These are phyloP conservation scores for Suillus clintonianus DNA, from an alignment of 768 basidiomycete genomes.

Conservation along the genomic window DNA sequence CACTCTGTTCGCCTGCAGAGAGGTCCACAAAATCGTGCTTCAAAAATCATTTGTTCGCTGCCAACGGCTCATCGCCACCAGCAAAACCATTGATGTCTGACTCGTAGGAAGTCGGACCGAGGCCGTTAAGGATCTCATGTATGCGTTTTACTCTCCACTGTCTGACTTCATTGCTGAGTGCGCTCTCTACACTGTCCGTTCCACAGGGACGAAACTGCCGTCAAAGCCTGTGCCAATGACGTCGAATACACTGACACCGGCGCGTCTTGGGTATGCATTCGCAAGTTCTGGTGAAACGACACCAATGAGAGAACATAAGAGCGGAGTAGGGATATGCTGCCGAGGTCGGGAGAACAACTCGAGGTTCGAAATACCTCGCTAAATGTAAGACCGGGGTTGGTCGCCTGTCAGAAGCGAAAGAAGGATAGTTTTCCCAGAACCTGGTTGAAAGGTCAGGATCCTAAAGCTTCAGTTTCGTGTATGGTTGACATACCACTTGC, in stretches of 20 bases:
- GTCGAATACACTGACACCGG: slow-evolving; percentile 69
- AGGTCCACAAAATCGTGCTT: slow-evolving; percentile 60
- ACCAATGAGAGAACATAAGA: slow-evolving; percentile 68
- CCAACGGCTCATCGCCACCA: background rate
- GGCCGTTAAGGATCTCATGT: slow-evolving; percentile 59
- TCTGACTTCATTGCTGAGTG: slow-evolving; percentile 34
- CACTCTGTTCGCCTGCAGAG: slow-evolving; percentile 72
- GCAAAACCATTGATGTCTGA: background rate
- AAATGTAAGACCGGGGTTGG: slow-evolving; percentile 92
- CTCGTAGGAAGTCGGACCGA: slow-evolving; percentile 62
- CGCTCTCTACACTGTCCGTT: slow-evolving; percentile 42
- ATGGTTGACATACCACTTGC: slow-evolving; percentile 65
- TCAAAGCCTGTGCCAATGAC: slow-evolving; percentile 88
- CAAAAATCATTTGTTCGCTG: slow-evolving; percentile 45
- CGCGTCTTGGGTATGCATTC: slow-evolving; percentile 84
- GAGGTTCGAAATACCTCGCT: slow-evolving; percentile 47
- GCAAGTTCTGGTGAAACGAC: slow-evolving; percentile 88
- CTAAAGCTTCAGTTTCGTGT: background rate
- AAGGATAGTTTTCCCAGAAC: slow-evolving; percentile 94
- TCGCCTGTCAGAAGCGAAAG: slow-evolving; percentile 89
- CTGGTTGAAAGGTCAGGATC: slow-evolving; percentile 34
- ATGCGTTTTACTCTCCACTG: slow-evolving; percentile 44
- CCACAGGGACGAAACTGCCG: slow-evolving; percentile 70
- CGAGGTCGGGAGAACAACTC: slow-evolving; percentile 66
- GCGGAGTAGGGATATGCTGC: slow-evolving; percentile 63